Conservation (phyloP, 257 asterid genomes). For the Solanum tarapatanum region DNA sequence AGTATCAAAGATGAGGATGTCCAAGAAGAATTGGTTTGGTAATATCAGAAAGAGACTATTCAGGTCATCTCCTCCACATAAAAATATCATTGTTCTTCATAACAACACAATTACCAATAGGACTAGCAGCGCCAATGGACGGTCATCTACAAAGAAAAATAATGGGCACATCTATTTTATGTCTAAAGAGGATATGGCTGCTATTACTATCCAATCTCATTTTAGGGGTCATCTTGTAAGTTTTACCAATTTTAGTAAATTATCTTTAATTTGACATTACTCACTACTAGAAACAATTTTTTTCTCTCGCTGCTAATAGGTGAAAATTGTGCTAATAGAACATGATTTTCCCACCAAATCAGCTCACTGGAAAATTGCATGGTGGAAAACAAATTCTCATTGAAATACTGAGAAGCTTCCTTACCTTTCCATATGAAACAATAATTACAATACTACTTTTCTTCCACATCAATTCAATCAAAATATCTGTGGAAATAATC, state of each 20-base stretch:
- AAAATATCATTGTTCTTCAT: constrained; percentile 20
- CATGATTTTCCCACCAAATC: too few relatives aligned
- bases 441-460: background rate
- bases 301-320: too few relatives aligned
- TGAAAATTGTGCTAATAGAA: too few relatives aligned
- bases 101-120: constrained; percentile 20
- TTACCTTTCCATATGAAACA: background rate
- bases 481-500: too few relatives aligned
- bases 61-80: constrained; percentile 20
- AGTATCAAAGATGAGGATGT: constrained; percentile 1
- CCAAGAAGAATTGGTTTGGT: constrained; percentile 24
- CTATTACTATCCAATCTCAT: constrained; percentile 57
- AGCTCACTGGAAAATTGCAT: background rate
- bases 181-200: constrained; percentile 51
- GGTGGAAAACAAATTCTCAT: background rate
- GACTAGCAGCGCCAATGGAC: background rate
- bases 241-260: background rate
- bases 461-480: too few relatives aligned
- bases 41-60: constrained; percentile 25
- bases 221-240: constrained; percentile 67
- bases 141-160: background rate
- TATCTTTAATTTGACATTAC: background rate
- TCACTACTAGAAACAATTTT: too few relatives aligned
- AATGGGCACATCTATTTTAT: constrained; percentile 1
- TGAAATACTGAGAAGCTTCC: too few relatives aligned